Evolutionary conservation across 352 stramenopile species (phyloP), one percentile per base, ranked within the genome.

Genomic region (Aphanomyces cochlioides): DNA sequence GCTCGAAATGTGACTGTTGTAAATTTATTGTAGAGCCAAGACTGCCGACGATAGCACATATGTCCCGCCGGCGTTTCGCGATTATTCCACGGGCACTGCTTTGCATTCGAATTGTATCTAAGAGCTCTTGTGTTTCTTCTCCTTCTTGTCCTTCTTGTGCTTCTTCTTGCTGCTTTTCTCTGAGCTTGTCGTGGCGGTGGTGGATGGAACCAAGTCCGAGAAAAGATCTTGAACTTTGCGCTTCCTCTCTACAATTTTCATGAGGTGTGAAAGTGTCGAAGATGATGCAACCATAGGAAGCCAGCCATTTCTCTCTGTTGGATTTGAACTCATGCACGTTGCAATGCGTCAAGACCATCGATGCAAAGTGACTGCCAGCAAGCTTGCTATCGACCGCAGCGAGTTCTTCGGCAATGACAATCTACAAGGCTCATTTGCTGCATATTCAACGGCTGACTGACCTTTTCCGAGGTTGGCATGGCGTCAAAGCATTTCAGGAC

Each of bases 401-500:
- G 10, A 93, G 74, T 69, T 93, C 86, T 19, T 90, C 75, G 17
- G 80, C 86, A n/a, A 93, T 80, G 15, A 79, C 74, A 41, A 78
- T 67, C 59, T 67, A 54, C 39, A 41, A 8, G 8, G 43, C 5
- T n/a, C 19, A 47, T 19, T 45, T 3, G 28, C 28, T 28, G 28
- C 28, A 28, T 28, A 28, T 28, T 28, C 28, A 28, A 28, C 28
- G 28, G 28, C 28, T 28, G 28, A 28, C 47, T 4, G 38, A 67
- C 82, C 72, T 92, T 92, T 58, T 91, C 77, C 37, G 77, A 53
- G 38, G 92, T 57, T 3, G 75, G 58, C 40, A 93, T 69, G 47
- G 77, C 78, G 57, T 90, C 81, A 63, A 87, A 93, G 72, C 86
- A 92, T 69, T 93, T 93, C 73, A 93, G 90, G 36, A 92, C 86